phyloP scores from a whole-genome alignment of 2,329 filamentous ascomycete species.

The Venturia aucupariae region DNA sequence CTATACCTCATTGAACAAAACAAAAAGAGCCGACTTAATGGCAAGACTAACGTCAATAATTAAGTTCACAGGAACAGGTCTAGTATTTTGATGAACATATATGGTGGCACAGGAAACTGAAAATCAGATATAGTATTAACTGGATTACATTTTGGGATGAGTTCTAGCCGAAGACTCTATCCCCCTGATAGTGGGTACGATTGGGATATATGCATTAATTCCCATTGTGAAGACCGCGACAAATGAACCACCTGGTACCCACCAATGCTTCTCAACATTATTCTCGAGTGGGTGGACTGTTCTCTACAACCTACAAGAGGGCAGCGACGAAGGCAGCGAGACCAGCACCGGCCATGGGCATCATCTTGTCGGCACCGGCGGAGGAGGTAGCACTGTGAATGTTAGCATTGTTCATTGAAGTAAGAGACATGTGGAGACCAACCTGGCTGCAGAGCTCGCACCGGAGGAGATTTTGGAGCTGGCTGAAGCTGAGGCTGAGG shows the following conservation, averaged over 20 bases:
- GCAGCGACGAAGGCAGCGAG: conserved; percentile 8
- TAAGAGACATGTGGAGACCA: not conserved
- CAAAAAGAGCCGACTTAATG: too few relatives aligned
- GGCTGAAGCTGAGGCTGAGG: not conserved
- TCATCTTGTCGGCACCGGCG: conserved; percentile 6
- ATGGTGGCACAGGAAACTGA: too few relatives aligned
- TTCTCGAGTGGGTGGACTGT: too few relatives aligned
- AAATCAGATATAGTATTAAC: not conserved
- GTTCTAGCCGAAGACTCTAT: not conserved
- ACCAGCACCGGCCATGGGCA: conserved; percentile 6
- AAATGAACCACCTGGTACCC: not conserved
- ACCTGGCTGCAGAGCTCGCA: conserved; percentile 5
- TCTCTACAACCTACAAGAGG: conserved; percentile 3
- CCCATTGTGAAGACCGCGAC: not conserved
- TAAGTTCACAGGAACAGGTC: too few relatives aligned
- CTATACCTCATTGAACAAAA: too few relatives aligned
- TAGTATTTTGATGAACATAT: too few relatives aligned
- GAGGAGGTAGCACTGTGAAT: not conserved
- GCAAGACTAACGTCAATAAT: too few relatives aligned
- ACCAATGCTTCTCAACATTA: not conserved
- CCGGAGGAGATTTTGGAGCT: not conserved
- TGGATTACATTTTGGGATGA: not conserved
- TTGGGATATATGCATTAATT: not conserved
- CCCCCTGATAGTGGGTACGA: not conserved
- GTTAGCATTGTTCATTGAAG: not conserved